Evolutionary conservation across 129 eudicot genomes (phyloP), one percentile per base, ranked within the genome.

Genomic region (Scalesia atractyloides): DNA sequence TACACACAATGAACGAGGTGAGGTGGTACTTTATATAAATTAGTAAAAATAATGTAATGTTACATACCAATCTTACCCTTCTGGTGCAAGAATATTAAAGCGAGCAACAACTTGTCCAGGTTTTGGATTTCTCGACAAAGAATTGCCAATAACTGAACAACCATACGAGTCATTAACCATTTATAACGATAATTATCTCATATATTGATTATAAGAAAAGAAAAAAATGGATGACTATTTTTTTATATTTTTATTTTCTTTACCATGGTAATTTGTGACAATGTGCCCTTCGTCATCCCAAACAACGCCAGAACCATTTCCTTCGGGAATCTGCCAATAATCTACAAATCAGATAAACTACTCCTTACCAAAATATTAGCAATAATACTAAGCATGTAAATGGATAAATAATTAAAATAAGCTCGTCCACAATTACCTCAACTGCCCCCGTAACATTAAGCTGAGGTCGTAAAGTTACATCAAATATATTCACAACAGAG

Each of bases 271-370:
- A 82, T 94, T 94, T 14, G 99, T 94, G 72, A 94, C 97, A 75
- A 94, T 86, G 76, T 90, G 97, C 65, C 99, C 99, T 78, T 87
- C 77, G 68, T 73, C 86, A 76, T 94, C 99, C 99, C 99, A 94
- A 20, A 94, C 94, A 59, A 94, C 91, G 53, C 99, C 99, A 9
- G 97, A 94, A 77, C 99, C 99, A 86, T 94, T 94, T 84, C 99
- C 99, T 85, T 94, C 99, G 44, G 99, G 99, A 83, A 94, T 64
- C 99, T 94, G 85, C 69, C 83, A 79, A 71, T 36, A 18, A 71
- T 58, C 17, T 69, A 70, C 49, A 43, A 22, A 34, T 58, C 36
- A 66, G 67, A 72, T 14, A 69, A 46, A 34, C 70, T 43, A 74
- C 66, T 72, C 13, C 24, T 13, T 15, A 17, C 70, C 51, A 47